Base-by-base conservation (phyloP, 371 early-diverging fungal species). In the Mortierella sp. region DNA sequence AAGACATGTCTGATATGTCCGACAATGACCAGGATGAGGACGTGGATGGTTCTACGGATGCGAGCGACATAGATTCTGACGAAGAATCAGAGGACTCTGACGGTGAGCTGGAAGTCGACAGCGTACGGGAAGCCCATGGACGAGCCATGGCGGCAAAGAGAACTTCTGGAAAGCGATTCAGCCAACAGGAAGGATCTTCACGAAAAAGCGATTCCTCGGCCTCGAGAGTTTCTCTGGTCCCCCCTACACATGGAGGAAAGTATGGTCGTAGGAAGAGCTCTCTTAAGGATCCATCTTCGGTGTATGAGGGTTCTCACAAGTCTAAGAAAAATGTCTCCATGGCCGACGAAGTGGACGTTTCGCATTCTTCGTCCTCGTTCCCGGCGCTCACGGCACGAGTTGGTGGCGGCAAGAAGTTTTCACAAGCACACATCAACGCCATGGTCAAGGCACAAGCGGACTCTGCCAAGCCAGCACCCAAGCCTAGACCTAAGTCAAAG, bases 91-190 rank as follows among this genome's bases (percentile, higher is more conserved):
- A 78, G 24, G 76, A 70, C 3, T 74, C 74, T 38, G 75, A 75
- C 7, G 74, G 50, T 21, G 76, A 72, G 44, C 28, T 65, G 8
- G 81, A 76, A 21, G 73, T 60, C 26, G 77, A 85, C 24, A 58
- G 38, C 26, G 28, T 74, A 74, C 74, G 57, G 6, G 77, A 70
- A 45, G 82, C 26, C 71, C 79, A 81, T 80, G 57, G 68, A 9
- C 75, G 75, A 28, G 74, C 87, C 52, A 88, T 88, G 52, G 78
- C 83, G 8, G 71, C 81, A 13, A 84, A 79, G 54, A 76, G 57
- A 24, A 72, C 80, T 0, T 82, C 71, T 60, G 76, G 78, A 34
- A 91, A 90, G 47, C 90, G 89, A 31, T 81, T 81, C 80, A 63
- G 70, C 38, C 79, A 68, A 55, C 45, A 73, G 21, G 8, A 48